phyloP scores from a whole-genome alignment of 495 filamentous ascomycete species.

The Penicillium dipodomyicola region DNA sequence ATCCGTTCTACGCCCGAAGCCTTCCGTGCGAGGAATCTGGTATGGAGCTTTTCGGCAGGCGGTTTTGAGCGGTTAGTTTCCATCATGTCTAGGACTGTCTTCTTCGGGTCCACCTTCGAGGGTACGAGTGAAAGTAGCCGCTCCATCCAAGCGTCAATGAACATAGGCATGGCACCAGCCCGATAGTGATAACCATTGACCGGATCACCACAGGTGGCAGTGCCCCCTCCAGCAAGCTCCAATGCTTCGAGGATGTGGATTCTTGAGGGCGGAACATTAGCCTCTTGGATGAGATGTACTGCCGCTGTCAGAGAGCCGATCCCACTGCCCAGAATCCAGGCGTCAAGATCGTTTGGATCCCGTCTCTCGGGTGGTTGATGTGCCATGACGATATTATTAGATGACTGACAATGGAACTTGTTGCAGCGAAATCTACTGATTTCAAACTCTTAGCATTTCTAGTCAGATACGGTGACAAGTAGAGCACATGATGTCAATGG shows the following conservation, averaged over 20 bases:
- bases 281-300: conserved; percentile 43
- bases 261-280: conserved; percentile 36
- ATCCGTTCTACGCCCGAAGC: background rate
- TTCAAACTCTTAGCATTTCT: no score
- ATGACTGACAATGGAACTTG: no score
- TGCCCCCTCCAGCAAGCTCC: conserved; percentile 30
- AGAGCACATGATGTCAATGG: no score
- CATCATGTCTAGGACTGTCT: conserved; percentile 14
- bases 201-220: conserved; percentile 35
- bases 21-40: background rate
- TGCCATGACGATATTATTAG: no score
- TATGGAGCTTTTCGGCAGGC: background rate
- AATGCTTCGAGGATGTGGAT: conserved; percentile 45
- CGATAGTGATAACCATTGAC: conserved; percentile 39
- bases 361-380: no score
- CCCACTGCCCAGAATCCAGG: conserved; percentile 41
- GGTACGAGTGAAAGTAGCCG: conserved; percentile 38
- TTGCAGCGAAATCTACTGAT: no score
- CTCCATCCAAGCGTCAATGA: conserved; percentile 37
- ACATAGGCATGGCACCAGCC: conserved; percentile 37
- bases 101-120: conserved; percentile 21
- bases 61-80: background rate
- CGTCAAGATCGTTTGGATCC: conserved; percentile 1
- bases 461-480: no score
- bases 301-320: conserved; percentile 44